These are phyloP conservation scores for Serendipita sp. DNA, from an alignment of 768 basidiomycete species.

Conservation along the genomic window DNA sequence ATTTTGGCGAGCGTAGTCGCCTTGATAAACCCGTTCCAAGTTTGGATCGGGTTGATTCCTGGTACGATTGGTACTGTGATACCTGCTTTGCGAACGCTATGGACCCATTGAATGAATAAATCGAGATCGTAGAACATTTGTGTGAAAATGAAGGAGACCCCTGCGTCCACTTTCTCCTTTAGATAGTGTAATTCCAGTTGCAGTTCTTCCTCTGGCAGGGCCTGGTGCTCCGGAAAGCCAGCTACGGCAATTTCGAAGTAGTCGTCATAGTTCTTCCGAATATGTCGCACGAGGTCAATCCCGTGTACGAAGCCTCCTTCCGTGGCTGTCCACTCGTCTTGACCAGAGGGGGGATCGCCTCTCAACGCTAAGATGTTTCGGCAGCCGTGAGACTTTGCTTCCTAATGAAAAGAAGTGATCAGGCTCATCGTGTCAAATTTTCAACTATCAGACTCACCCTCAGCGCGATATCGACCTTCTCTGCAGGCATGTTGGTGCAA, in stretches of 20 bases:
- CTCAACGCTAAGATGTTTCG: slow-evolving; percentile 86
- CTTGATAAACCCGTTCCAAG: slow-evolving; percentile 86
- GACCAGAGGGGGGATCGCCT: slow-evolving; percentile 79
- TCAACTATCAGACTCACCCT: slow-evolving; percentile 34
- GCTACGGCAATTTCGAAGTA: slow-evolving; percentile 93
- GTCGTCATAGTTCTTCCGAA: slow-evolving; percentile 64
- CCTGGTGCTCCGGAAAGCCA: slow-evolving; percentile 76
- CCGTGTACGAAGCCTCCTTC: slow-evolving; percentile 84
- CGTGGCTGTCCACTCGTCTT: slow-evolving; percentile 82
- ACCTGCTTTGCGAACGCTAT: slow-evolving; percentile 61
- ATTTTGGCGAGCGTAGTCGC: slow-evolving; percentile 67
- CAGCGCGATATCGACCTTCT: slow-evolving; percentile 86
- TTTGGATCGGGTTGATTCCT: slow-evolving; percentile 90
- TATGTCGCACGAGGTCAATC: slow-evolving; percentile 81
- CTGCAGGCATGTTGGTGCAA: slow-evolving; percentile 95
- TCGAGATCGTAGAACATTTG: slow-evolving; percentile 97
- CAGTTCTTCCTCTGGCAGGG: slow-evolving; percentile 55
- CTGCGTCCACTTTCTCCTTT: slow-evolving; percentile 83
- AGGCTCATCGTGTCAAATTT: slow-evolving; percentile 6
- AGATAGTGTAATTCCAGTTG: slow-evolving; percentile 68
- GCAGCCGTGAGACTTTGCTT: slow-evolving; percentile 78
- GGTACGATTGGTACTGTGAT: slow-evolving; percentile 84
- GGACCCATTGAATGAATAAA: slow-evolving; percentile 85
- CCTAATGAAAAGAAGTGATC: slow-evolving; percentile 28
- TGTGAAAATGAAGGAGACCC: slow-evolving; percentile 87